Base-by-base conservation (phyloP, 148 eudicot species). In the Amaranthus palmeri region DNA sequence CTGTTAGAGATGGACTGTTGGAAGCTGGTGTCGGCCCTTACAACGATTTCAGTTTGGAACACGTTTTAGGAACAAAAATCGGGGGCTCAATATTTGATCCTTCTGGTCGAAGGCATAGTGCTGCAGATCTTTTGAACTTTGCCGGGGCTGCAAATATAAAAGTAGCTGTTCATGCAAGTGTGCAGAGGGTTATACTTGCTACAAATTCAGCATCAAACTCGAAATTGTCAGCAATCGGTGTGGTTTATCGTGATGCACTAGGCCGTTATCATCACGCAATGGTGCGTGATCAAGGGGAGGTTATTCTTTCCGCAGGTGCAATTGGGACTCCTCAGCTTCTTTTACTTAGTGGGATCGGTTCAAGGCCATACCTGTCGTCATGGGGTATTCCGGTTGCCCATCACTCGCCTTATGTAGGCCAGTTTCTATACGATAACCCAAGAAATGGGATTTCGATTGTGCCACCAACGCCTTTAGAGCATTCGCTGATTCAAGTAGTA, bases 401-500 rank as follows among this genome's bases (percentile, higher is more conserved):
- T 61, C 97, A 95, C 59, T 83, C 65, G 58, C 98, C 98, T 13
- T 86, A 83, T 72, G 98, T 95, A 14, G 97, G 98, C 0, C 93
- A 85, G 76, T 95, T 81, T 61, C 47, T 95, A 52, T 95, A 86
- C n/a, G 98, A 95, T 61, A 95, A 95, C 77, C 97, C 98, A 0
- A 81, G 97, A 76, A 95, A 89, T 72, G 93, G 98, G 7, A 91
- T 95, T 61, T 91, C 98, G 6, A 84, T 93, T 60, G 82, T 93
- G 43, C 92, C 98, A 10, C 85, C 97, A 40, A 52, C 72, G 10
- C 92, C 96, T n/a, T 61, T 93, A 45, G 93, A 91, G 54, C 97
- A 91, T 59, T 91, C 98, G 41, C 85, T 93, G n/a, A 93, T 93
- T 55, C 97, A 93, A 73, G 98, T 93, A 10, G 97, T 88, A 54